phyloP scores from a whole-genome alignment of 345 rosid genomes.

The Noccaea caerulescens region DNA sequence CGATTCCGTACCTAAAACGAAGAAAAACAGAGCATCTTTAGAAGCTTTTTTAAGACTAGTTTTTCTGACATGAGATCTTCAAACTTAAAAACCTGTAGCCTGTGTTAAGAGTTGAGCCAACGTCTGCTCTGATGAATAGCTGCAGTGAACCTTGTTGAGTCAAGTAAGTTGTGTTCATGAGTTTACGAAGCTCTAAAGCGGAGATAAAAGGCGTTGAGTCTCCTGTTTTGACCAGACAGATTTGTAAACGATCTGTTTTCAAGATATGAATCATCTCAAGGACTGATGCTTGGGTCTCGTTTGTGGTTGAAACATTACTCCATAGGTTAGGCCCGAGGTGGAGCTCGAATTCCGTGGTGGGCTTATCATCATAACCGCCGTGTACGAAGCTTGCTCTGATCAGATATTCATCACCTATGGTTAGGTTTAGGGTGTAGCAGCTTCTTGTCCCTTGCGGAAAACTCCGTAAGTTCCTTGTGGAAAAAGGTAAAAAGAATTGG shows the following conservation, averaged over 20 bases:
- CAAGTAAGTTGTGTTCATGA: slow-evolving; percentile 39
- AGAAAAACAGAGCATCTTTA: slow-evolving; percentile 18
- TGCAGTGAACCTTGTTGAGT: slow-evolving; percentile 43
- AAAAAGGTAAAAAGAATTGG: slow-evolving; percentile 1
- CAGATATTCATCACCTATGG: slow-evolving; percentile 47
- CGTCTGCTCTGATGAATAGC: slow-evolving; percentile 29
- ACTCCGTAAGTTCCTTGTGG: slow-evolving; percentile 42
- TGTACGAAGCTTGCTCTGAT: slow-evolving; percentile 49
- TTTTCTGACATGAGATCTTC: background rate
- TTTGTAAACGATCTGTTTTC: slow-evolving; percentile 38
- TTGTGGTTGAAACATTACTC: slow-evolving; percentile 35
- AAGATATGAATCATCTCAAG: slow-evolving; percentile 51
- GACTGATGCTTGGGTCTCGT: slow-evolving; percentile 22
- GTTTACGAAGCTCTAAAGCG: slow-evolving; percentile 52
- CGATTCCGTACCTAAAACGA: slow-evolving; percentile 48
- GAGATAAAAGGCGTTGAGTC: slow-evolving; percentile 58
- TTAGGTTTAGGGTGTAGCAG: slow-evolving; percentile 52
- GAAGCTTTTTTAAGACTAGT: background rate
- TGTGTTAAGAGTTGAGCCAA: slow-evolving; percentile 37
- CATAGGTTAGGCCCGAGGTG: slow-evolving; percentile 57
- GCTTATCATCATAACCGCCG: slow-evolving; percentile 54
- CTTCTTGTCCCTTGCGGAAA: slow-evolving; percentile 53
- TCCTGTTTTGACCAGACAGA: slow-evolving; percentile 61
- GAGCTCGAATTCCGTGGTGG: slow-evolving; percentile 48
- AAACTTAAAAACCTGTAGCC: slow-evolving; percentile 46